Evolutionary conservation across 1,284 basidiomycete genomes (phyloP), one percentile per base, ranked within the genome.

Genomic region (Heterobasidion occidentale): DNA sequence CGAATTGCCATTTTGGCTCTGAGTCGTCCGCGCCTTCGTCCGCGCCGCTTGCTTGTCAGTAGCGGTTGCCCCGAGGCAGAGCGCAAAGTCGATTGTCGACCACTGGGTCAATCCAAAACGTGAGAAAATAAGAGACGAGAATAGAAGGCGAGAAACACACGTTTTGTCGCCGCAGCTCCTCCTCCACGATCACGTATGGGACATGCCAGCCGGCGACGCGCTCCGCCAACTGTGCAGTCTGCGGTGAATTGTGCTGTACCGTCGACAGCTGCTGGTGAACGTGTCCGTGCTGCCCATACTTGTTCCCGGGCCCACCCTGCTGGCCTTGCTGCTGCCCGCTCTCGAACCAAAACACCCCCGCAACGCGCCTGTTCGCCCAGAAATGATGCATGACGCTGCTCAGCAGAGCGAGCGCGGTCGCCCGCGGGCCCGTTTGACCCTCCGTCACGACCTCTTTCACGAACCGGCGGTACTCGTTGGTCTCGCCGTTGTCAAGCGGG

Each of bases 391-490:
- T 71, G 9, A 89, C 87, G 63, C 82, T 86, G 63, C 87, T 88
- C 48, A 98, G 77, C 53, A 98, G 78, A 19, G 92, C 93, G 35
- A 98, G 77, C 17, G 94, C 81, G 5, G 94, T 95, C 60, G 93
- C 94, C 48, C 95, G 83, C 33, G 97, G 97, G 2, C 92, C 91
- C 38, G 88, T 96, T 69, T 84, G 88, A 33, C 85, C 90, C 65
- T 99, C 96, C 0, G 94, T 98, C 56, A 99, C 88, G 49, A 92
- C 90, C 70, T 98, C 94, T 72, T 94, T 95, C 62, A 98, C 84
- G 70, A 98, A 99, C 19, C 92, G 83, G 62, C 86, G 86, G 70
- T 98, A 99, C 68, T 99, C 96, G 9, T 83, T 91, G 46, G 91
- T 92, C 72, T 98, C 95, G 11, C 95, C 94, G 64, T 94, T 94